A percentile compares a stretch with the other conserved stretches of the same genome.
These are phyloP conservation scores for Scheffersomyces amazonensis DNA, from an alignment of 805 yeast species.

Conservation along the genomic window DNA sequence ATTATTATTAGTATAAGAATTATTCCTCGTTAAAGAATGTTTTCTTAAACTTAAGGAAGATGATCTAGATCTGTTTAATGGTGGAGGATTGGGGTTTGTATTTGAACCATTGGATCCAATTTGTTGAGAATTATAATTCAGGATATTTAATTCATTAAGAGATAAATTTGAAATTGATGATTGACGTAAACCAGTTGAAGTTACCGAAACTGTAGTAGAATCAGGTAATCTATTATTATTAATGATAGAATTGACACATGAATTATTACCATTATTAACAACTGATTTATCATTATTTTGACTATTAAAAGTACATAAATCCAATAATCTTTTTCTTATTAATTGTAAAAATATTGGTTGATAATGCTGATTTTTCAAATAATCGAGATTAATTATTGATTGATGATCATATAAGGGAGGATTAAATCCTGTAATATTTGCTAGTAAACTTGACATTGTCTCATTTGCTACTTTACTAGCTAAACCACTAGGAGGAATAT, in stretches of 20 bases:
- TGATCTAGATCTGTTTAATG: slow-evolving; percentile 28
- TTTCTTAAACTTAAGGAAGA: slow-evolving; percentile 38
- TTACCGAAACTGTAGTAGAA: slow-evolving; percentile 21
- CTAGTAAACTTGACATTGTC: slow-evolving; percentile 27
- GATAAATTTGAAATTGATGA: slow-evolving; percentile 40
- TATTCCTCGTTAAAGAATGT: slow-evolving; percentile 42
- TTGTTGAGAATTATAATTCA: slow-evolving; percentile 20
- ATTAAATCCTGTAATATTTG: slow-evolving; percentile 11
- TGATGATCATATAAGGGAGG: slow-evolving; percentile 31
- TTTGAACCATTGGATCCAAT: slow-evolving; percentile 4
- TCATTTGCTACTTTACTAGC: slow-evolving; percentile 44
- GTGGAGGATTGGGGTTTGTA: slow-evolving; percentile 4
- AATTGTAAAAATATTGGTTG: slow-evolving; percentile 41
- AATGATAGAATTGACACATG: neutral
- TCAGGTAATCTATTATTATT: slow-evolving; percentile 16
- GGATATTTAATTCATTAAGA: slow-evolving; percentile 37
- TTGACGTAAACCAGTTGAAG: slow-evolving; percentile 18
- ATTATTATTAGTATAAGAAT: slow-evolving; percentile 30
- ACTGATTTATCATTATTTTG: neutral
- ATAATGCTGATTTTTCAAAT: slow-evolving; percentile 25
- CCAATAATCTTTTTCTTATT: slow-evolving; percentile 39
- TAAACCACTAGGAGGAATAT: slow-evolving; percentile 42
- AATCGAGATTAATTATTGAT: slow-evolving; percentile 28
- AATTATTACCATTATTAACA: neutral
- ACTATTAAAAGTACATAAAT: slow-evolving; percentile 28